These are phyloP conservation scores for Breviolum minutum DNA, from an alignment of 73 alveolate genomes.

Conservation along the genomic window DNA sequence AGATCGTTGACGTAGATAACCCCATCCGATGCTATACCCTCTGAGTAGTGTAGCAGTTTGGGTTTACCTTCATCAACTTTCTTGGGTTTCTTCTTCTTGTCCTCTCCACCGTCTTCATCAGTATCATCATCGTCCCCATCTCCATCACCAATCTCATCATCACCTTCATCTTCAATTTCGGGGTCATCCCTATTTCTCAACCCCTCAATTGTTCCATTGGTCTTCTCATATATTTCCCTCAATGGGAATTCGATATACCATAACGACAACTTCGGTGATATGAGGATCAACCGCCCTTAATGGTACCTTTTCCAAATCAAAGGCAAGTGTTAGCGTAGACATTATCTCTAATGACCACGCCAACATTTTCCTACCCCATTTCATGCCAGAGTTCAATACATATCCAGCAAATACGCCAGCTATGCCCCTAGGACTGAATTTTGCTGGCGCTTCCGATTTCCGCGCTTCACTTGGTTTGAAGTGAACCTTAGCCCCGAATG, in stretches of 20 bases:
- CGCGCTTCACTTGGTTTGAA: not conserved
- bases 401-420: slow-evolving; percentile 11
- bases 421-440: not conserved
- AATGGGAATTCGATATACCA: not conserved
- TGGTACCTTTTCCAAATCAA: too few relatives aligned
- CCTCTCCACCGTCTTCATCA: not conserved
- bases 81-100: not conserved
- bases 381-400: not conserved
- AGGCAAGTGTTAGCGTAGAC: too few relatives aligned
- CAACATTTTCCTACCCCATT: not conserved
- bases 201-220: not conserved
- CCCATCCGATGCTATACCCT: not conserved
- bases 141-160: not conserved
- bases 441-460: not conserved
- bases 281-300: not conserved
- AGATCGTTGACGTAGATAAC: not conserved
- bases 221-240: not conserved
- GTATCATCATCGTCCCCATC: slow-evolving; percentile 24
- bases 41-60: not conserved
- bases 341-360: not conserved
- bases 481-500: not conserved
- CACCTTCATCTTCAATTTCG: not conserved
- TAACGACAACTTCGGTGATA: not conserved
- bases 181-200: not conserved
- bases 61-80: not conserved